phyloP scores from a whole-genome alignment of 1,284 basidiomycete species.

The Hemileia vastatrix region DNA sequence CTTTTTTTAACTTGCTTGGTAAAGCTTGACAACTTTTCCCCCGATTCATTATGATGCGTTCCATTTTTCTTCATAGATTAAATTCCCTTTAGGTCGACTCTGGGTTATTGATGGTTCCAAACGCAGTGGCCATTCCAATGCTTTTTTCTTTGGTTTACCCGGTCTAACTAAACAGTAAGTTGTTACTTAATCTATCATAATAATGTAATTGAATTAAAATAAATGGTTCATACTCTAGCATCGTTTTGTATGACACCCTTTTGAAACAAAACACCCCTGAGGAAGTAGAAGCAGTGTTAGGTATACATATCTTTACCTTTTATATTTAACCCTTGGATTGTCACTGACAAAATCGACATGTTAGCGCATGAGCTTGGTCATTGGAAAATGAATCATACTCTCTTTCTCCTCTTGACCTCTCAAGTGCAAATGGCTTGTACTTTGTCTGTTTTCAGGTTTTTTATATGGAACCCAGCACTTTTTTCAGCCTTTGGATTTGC shows the following conservation, averaged over 20 bases:
- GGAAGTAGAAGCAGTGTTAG: conserved; percentile 74
- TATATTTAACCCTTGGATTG: neutral
- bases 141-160: conserved; percentile 47
- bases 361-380: conserved; percentile 87
- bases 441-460: conserved; percentile 79
- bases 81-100: conserved; percentile 77
- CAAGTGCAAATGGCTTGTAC: conserved; percentile 79
- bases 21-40: neutral
- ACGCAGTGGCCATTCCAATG: conserved; percentile 85
- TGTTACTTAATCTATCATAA: neutral
- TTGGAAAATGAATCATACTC: conserved; percentile 79
- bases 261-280: conserved; percentile 78
- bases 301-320: conserved; percentile 14
- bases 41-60: neutral
- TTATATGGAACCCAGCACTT: conserved; percentile 74
- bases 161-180: conserved; percentile 8
- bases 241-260: conserved; percentile 94
- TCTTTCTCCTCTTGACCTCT: conserved; percentile 72
- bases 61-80: conserved; percentile 57
- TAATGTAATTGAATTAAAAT: conserved; percentile 42
- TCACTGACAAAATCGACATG: conserved; percentile 38
- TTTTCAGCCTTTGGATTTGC: conserved; percentile 80
- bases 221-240: conserved; percentile 64
- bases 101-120: conserved; percentile 97
- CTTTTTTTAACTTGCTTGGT: neutral